Conservation (phyloP, 768 basidiomycete genomes). For the Royoungia palumana region DNA sequence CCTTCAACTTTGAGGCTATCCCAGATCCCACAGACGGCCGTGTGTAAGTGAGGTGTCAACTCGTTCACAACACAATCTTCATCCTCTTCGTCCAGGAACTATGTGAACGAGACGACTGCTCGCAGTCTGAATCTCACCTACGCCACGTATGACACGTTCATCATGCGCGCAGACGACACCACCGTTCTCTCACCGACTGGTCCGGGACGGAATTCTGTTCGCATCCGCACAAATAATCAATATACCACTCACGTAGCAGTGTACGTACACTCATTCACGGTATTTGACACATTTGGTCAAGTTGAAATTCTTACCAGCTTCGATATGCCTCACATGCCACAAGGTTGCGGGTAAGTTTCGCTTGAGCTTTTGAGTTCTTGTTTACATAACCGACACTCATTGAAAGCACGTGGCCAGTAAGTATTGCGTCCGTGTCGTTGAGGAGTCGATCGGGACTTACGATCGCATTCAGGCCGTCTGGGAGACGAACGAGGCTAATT, state of each 20-base stretch:
- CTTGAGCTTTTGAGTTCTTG: neutral
- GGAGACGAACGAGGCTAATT: constrained; percentile 23
- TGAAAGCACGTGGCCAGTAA: constrained; percentile 37
- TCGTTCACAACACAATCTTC: neutral
- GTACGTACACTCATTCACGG: constrained; percentile 13
- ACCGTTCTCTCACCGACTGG: constrained; percentile 26
- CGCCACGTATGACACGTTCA: constrained; percentile 25
- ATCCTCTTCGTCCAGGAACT: constrained; percentile 25
- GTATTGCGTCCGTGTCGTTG: neutral
- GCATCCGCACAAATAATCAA: constrained; percentile 29
- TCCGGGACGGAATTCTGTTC: constrained; percentile 37
- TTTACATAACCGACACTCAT: neutral
- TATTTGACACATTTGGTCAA: neutral
- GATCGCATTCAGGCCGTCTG: constrained; percentile 25
- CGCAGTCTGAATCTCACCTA: constrained; percentile 28
- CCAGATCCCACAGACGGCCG: constrained; percentile 37
- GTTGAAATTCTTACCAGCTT: constrained; percentile 19
- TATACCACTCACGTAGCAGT: constrained; percentile 36
- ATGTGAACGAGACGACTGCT: constrained; percentile 30
- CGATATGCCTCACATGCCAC: constrained; percentile 36
- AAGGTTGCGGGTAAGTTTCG: constrained; percentile 33
- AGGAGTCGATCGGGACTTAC: constrained; percentile 6
- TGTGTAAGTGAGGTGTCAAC: constrained; percentile 25
- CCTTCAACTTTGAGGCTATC: constrained; percentile 34
- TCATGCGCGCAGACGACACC: constrained; percentile 38